Evolutionary conservation across 306 rosid species (phyloP).

Genomic region (Citrullus colocynthis): DNA sequence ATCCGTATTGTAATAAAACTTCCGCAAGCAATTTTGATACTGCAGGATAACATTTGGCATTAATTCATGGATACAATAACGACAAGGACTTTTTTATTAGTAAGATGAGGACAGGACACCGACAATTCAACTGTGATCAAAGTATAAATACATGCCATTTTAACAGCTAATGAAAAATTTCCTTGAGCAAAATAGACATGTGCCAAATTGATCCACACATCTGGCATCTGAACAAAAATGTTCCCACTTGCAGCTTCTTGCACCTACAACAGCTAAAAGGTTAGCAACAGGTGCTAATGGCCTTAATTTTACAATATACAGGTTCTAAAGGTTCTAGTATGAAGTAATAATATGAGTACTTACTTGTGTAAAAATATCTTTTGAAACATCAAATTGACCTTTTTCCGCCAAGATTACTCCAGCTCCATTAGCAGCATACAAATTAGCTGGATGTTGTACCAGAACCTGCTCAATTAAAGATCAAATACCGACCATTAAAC

Average conservation of each 20-base stretch:
- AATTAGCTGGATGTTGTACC: slow-evolving; percentile 80
- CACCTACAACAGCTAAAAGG: slow-evolving; percentile 42
- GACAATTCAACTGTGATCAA: slow-evolving; percentile 4
- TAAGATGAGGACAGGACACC: slow-evolving; percentile 9
- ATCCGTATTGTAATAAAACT: slow-evolving; percentile 83
- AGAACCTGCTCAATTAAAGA: slow-evolving; percentile 49
- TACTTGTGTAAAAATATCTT: slow-evolving; percentile 17
- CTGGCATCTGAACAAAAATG: slow-evolving; percentile 99
- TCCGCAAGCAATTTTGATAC: slow-evolving; percentile 98
- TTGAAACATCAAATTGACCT: slow-evolving; percentile 98
- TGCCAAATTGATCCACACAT: slow-evolving; percentile 96
- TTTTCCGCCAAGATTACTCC: slow-evolving; percentile 94
- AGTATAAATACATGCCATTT: slow-evolving; percentile 53
- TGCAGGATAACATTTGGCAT: slow-evolving; percentile 38
- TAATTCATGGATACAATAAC: slow-evolving; percentile 13
- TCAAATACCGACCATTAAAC: slow-evolving; percentile 12
- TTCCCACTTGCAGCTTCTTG: slow-evolving; percentile 99
- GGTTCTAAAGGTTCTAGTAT: slow-evolving; percentile 3
- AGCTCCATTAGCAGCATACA: slow-evolving; percentile 98
- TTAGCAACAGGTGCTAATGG: slow-evolving; percentile 9
- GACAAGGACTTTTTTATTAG: slow-evolving; percentile 4
- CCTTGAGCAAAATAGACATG: slow-evolving; percentile 99
- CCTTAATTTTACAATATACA: slow-evolving; percentile 11
- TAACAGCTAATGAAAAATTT: slow-evolving; percentile 82
- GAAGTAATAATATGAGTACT: slow-evolving; percentile 8